Evolutionary conservation across 768 basidiomycete species (phyloP).

Genomic region (Serendipita sp.): DNA sequence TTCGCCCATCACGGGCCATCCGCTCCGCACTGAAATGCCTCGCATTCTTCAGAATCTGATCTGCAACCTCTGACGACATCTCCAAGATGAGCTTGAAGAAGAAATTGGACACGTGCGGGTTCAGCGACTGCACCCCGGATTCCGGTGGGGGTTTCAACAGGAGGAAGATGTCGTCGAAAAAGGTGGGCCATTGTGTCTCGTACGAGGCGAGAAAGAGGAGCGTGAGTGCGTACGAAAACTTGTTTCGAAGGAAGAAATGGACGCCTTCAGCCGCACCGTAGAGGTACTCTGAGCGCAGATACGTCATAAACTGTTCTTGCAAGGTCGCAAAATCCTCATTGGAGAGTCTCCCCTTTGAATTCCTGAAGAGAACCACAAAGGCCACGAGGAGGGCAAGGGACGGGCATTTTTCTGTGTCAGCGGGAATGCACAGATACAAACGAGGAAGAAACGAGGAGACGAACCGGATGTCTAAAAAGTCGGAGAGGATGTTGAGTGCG

Average conservation of each 20-base stretch:
- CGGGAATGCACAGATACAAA: constrained; percentile 2
- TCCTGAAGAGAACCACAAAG: constrained; percentile 27
- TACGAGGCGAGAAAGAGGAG: constrained; percentile 83
- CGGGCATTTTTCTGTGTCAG: constrained; percentile 6
- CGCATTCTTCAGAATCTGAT: constrained; percentile 83
- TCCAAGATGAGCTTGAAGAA: constrained; percentile 87
- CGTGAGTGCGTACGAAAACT: constrained; percentile 81
- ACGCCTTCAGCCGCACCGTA: constrained; percentile 69
- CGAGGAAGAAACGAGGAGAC: constrained; percentile 20
- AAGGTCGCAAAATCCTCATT: constrained; percentile 53
- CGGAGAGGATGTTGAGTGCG: constrained; percentile 63
- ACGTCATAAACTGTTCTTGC: constrained; percentile 62
- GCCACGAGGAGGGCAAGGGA: constrained; percentile 19
- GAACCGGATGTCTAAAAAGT: constrained; percentile 71
- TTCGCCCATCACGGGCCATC: constrained; percentile 64
- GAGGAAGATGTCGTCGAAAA: constrained; percentile 64
- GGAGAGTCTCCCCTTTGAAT: constrained; percentile 34
- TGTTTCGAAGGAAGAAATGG: constrained; percentile 84
- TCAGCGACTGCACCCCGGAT: constrained; percentile 29
- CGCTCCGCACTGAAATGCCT: constrained; percentile 53
- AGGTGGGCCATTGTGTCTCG: constrained; percentile 68
- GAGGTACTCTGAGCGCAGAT: constrained; percentile 80
- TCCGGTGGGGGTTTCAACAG: constrained; percentile 42
- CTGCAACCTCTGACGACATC: constrained; percentile 94
- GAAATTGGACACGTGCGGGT: constrained; percentile 72